Evolutionary conservation across 805 yeast species (phyloP).

Genomic region (Yueomyces sp.): DNA sequence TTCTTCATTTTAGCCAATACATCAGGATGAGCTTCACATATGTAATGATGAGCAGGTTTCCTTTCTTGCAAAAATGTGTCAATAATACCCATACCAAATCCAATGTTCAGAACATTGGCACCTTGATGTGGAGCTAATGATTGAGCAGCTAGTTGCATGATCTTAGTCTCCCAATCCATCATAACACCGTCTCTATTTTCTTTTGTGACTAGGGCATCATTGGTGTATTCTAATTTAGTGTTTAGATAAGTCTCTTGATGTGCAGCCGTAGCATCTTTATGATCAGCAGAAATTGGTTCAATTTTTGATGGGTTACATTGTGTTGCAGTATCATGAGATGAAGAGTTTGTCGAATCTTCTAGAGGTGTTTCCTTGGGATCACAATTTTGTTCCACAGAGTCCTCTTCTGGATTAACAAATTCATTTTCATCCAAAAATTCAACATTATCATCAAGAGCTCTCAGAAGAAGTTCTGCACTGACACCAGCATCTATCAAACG

Average conservation of each 20-base stretch:
- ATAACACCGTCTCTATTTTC: slow-evolving; percentile 78
- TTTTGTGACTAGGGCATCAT: slow-evolving; percentile 58
- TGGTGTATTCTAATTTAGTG: slow-evolving; percentile 51
- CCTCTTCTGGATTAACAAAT: slow-evolving; percentile 2
- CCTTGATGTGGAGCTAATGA: slow-evolving; percentile 39
- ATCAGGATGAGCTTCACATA: slow-evolving; percentile 91
- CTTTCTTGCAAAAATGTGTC: slow-evolving; percentile 57
- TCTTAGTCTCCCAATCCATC: slow-evolving; percentile 91
- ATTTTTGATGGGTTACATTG: slow-evolving; percentile 1
- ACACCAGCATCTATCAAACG: slow-evolving; percentile 72
- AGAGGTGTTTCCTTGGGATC: background rate
- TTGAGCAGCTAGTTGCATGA: slow-evolving; percentile 74
- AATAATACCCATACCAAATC: slow-evolving; percentile 95
- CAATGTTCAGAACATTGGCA: slow-evolving; percentile 59
- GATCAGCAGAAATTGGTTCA: background rate
- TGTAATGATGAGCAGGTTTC: slow-evolving; percentile 48
- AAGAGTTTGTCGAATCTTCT: no score
- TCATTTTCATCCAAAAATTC: slow-evolving; percentile 31
- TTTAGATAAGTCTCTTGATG: slow-evolving; percentile 51
- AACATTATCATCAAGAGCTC: slow-evolving; percentile 45
- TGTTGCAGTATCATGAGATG: background rate
- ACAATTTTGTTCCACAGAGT: background rate
- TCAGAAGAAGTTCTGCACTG: slow-evolving; percentile 68
- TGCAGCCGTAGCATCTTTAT: slow-evolving; percentile 43
- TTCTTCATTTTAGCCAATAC: slow-evolving; percentile 52